These are phyloP conservation scores for Fusarium zealandicum DNA, from an alignment of 2,329 filamentous ascomycete genomes.

Conservation along the genomic window DNA sequence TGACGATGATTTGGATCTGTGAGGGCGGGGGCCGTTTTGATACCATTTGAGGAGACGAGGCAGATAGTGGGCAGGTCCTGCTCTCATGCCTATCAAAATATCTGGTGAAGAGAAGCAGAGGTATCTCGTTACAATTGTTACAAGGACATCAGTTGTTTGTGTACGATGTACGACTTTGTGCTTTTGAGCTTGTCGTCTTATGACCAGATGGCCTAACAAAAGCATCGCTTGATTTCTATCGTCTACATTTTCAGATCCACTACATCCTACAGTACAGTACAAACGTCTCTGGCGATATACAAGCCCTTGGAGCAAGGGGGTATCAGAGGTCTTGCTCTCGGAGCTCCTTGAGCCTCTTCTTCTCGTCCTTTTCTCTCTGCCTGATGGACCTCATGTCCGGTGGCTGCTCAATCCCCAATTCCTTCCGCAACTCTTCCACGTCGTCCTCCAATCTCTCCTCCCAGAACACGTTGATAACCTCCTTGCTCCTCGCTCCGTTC, in stretches of 20 bases:
- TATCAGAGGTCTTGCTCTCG: slow-evolving; percentile 35
- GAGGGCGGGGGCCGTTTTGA: slow-evolving; percentile 31
- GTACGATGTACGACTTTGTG: background rate
- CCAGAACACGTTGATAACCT: slow-evolving; percentile 97
- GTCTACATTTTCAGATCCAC: background rate
- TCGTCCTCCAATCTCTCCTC: slow-evolving; percentile 90
- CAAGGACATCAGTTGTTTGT: background rate
- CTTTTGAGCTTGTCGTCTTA: background rate
- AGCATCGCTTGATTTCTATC: slow-evolving; percentile 10
- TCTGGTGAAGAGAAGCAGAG: slow-evolving; percentile 12
- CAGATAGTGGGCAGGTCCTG: slow-evolving; percentile 12
- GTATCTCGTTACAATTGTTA: background rate
- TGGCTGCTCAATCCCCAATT: slow-evolving; percentile 86
- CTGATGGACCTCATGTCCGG: slow-evolving; percentile 84
- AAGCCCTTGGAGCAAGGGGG: background rate
- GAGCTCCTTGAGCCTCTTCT: slow-evolving; percentile 65
- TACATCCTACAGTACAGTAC: slow-evolving; percentile 20
- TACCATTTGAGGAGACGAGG: slow-evolving; percentile 14
- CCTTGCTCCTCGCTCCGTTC: slow-evolving; percentile 78
- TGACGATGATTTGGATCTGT: slow-evolving; percentile 77
- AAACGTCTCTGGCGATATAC: slow-evolving; percentile 4
- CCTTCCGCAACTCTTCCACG: slow-evolving; percentile 74
- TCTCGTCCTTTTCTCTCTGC: slow-evolving; percentile 72
- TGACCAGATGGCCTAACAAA: background rate
- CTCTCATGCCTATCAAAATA: slow-evolving; percentile 2